phyloP scores from a whole-genome alignment of 2,329 filamentous ascomycete species.

The Trichoderma arundinaceum region DNA sequence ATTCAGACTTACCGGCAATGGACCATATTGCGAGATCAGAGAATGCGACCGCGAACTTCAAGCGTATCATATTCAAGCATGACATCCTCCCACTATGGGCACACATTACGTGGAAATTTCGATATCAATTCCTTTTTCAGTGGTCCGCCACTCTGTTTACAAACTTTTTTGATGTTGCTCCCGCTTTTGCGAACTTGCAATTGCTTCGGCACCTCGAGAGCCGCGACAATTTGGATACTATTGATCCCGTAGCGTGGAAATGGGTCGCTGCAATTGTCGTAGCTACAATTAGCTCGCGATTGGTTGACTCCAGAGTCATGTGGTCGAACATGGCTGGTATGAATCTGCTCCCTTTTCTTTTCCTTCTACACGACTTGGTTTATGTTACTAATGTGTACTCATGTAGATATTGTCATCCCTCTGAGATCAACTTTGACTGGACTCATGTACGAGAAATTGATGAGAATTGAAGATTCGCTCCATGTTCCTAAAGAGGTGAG shows the following conservation, averaged over 20 bases:
- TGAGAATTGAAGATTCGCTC: slow-evolving; percentile 25
- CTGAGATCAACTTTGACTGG: slow-evolving; percentile 22
- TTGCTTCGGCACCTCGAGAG: slow-evolving; percentile 21
- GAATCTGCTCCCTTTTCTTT: neutral
- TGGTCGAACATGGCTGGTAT: slow-evolving; percentile 20
- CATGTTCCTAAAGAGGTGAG: slow-evolving; percentile 20
- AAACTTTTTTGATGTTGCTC: slow-evolving; percentile 25
- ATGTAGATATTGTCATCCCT: slow-evolving; percentile 12
- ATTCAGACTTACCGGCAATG: slow-evolving; percentile 14
- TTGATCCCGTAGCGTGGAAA: slow-evolving; percentile 25
- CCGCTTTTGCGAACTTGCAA: slow-evolving; percentile 26
- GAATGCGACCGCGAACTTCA: slow-evolving; percentile 18
- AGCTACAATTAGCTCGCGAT: slow-evolving; percentile 22
- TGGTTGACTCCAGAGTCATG: slow-evolving; percentile 27
- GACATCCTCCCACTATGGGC: slow-evolving; percentile 21
- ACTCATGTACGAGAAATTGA: slow-evolving; percentile 25
- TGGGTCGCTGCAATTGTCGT: slow-evolving; percentile 18
- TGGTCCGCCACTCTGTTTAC: slow-evolving; percentile 20
- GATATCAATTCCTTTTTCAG: neutral
- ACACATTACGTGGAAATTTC: slow-evolving; percentile 22
- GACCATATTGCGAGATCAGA: slow-evolving; percentile 6
- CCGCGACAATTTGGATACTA: neutral
- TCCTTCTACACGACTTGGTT: neutral
- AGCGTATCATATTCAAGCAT: slow-evolving; percentile 19
- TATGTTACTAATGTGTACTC: neutral